phyloP scores from a whole-genome alignment of 2,329 filamentous ascomycete species.

The Claviceps monticola region DNA sequence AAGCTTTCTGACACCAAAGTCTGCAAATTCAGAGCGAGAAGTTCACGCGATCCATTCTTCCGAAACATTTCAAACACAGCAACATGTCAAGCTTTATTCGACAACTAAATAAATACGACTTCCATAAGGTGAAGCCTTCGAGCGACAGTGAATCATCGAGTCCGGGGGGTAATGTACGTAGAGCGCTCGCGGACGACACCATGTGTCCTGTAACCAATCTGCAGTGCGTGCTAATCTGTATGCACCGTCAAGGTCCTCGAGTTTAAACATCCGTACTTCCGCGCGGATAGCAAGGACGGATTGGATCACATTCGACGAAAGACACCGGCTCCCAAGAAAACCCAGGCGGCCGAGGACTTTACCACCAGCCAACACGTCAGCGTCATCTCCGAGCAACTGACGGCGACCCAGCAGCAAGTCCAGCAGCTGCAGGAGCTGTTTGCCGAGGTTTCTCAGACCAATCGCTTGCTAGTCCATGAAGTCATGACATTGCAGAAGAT shows the following conservation, averaged over 20 bases:
- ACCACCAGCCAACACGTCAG: conserved; percentile 79
- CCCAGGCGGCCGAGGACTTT: conserved; percentile 52
- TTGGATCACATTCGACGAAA: conserved; percentile 94
- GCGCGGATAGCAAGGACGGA: conserved; percentile 88
- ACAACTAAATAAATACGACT: conserved; percentile 94
- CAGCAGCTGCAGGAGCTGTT: conserved; percentile 77
- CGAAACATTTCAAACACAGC: conserved; percentile 98
- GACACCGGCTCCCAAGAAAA: conserved; percentile 78
- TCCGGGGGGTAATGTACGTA: conserved; percentile 23
- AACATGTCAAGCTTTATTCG: conserved; percentile 96
- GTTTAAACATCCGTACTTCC: conserved; percentile 95
- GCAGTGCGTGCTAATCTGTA: conserved; percentile 5
- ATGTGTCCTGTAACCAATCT: conserved; percentile 1
- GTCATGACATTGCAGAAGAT: conserved; percentile 47
- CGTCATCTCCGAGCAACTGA: conserved; percentile 73
- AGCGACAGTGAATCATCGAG: conserved; percentile 21
- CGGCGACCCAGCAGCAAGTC: conserved; percentile 84
- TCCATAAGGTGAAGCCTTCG: conserved; percentile 75
- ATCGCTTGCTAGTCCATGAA: conserved; percentile 48
- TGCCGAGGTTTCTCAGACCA: conserved; percentile 56
- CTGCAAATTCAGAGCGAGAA: conserved; percentile 64
- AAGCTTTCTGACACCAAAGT: conserved; percentile 3
- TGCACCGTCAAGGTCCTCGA: conserved; percentile 39
- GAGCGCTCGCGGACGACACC: conserved; percentile 3
- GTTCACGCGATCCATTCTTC: conserved; percentile 92